These are phyloP conservation scores for Fraxinus angustifolia DNA, from an alignment of 305 asterid genomes.

Conservation along the genomic window DNA sequence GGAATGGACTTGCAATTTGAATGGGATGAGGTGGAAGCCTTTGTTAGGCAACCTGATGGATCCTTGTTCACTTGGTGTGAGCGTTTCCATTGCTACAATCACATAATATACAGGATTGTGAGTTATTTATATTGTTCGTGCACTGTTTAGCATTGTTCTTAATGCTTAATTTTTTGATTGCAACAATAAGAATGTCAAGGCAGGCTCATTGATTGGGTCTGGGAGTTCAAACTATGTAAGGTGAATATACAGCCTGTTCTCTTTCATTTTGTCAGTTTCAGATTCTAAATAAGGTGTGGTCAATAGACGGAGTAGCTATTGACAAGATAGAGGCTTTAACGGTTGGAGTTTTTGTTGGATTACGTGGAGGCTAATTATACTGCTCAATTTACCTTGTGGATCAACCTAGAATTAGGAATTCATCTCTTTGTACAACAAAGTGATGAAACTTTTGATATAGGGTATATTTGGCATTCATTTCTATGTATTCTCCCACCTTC, in stretches of 20 bases:
- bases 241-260: neutral
- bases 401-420: neutral
- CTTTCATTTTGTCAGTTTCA: neutral
- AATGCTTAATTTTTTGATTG: neutral
- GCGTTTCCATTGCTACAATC: conserved; percentile 67
- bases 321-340: neutral
- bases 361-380: neutral
- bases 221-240: neutral
- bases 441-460: neutral
- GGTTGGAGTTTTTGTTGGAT: neutral
- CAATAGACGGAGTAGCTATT: neutral
- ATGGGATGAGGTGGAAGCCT: conserved; percentile 82
- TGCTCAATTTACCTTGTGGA: neutral
- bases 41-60: conserved; percentile 82
- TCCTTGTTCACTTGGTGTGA: conserved; percentile 97
- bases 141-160: neutral
- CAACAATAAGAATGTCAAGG: neutral
- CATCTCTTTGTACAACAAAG: neutral
- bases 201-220: neutral
- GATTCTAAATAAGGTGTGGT: neutral
- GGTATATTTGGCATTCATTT: neutral
- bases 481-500: neutral
- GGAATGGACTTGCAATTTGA: conserved; percentile 89
- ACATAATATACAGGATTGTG: conserved; percentile 67
- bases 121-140: conserved; percentile 29